Conservation (phyloP, 129 eudicot genomes). For the Saussurea involucrata region DNA sequence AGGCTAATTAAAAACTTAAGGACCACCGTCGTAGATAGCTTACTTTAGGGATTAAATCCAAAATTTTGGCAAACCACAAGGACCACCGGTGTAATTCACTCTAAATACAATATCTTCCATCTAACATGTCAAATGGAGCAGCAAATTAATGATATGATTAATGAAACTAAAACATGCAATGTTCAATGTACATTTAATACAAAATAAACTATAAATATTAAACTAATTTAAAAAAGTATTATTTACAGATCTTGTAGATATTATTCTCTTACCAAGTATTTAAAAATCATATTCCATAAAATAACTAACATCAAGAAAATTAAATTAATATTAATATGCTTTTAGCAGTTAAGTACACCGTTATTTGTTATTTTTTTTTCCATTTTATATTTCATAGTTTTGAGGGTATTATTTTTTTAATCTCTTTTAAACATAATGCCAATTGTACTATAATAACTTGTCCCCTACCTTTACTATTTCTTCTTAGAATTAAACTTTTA, state of each 20-base stretch:
- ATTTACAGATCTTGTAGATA: slow-evolving; percentile 31
- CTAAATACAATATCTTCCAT: background rate
- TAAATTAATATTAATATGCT: background rate
- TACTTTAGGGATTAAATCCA: no score
- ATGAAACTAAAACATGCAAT: slow-evolving; percentile 31
- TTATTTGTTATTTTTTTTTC: background rate
- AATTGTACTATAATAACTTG: background rate
- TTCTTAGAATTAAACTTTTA: background rate
- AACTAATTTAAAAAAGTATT: slow-evolving; percentile 5
- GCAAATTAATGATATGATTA: slow-evolving; percentile 17
- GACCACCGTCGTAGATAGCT: no score
- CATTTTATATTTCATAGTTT: slow-evolving; percentile 3
- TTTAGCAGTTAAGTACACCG: slow-evolving; percentile 27
- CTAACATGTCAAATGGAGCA: slow-evolving; percentile 27
- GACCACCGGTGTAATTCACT: no score
- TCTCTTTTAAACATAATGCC: background rate
- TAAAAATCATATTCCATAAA: slow-evolving; percentile 7
- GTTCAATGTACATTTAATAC: slow-evolving; percentile 26
- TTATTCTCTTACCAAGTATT: slow-evolving; percentile 34
- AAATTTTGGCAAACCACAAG: no score
- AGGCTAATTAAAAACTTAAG: no score
- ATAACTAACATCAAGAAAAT: slow-evolving; percentile 14
- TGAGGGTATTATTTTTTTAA: background rate
- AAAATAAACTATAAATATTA: background rate
- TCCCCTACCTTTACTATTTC: background rate